These are phyloP conservation scores for Candida nemodendra DNA, from an alignment of 805 yeast species.

Conservation along the genomic window DNA sequence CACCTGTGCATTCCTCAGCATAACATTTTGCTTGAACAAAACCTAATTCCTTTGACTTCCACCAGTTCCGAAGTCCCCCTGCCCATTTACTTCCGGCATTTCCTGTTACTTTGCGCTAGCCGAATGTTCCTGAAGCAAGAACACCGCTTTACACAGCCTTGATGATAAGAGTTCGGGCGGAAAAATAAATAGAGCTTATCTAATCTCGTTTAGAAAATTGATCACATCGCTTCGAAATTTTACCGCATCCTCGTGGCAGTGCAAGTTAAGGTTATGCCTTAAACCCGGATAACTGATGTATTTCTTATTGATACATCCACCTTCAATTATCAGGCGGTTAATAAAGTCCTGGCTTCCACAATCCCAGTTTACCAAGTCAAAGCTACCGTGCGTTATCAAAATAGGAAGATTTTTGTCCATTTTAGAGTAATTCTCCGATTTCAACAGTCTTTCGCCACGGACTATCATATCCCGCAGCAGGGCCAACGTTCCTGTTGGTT, in stretches of 20 bases:
- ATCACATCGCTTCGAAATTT: conserved; percentile 4
- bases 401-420: conserved; percentile 42
- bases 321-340: not conserved
- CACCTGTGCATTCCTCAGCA: too few relatives aligned
- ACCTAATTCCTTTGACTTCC: too few relatives aligned
- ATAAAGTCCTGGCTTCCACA: conserved; percentile 6
- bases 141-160: conserved; percentile 10
- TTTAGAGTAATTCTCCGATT: conserved; percentile 1
- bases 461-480: conserved; percentile 10
- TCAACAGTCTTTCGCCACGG: conserved; percentile 6
- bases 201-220: conserved; percentile 1
- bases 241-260: conserved; percentile 2
- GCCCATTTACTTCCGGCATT: too few relatives aligned
- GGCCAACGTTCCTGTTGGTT: conserved; percentile 7
- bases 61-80: too few relatives aligned
- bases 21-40: too few relatives aligned
- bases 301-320: conserved; percentile 3
- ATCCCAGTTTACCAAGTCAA: conserved; percentile 37
- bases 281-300: conserved; percentile 6
- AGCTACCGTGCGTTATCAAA: conserved; percentile 58
- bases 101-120: conserved; percentile 1
- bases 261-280: conserved; percentile 8
- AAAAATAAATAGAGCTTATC: not conserved
- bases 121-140: too few relatives aligned
- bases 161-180: conserved; percentile 10